These are phyloP conservation scores for Apiospora arundinis DNA, from an alignment of 2,329 filamentous ascomycete species.

Conservation along the genomic window DNA sequence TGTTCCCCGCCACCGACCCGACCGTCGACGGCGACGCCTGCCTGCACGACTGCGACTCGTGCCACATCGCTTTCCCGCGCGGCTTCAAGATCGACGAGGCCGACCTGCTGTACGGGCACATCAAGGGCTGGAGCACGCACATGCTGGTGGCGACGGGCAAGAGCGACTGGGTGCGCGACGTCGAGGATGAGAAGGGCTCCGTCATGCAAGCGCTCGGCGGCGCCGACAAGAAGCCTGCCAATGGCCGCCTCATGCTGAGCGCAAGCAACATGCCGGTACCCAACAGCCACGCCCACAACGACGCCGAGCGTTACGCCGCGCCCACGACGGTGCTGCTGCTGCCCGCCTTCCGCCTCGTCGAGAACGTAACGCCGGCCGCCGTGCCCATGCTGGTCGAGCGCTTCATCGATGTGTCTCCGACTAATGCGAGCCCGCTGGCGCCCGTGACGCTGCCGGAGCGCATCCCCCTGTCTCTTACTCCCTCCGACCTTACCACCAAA, in stretches of 20 bases:
- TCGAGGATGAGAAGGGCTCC: constrained; percentile 85
- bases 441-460: constrained; percentile 45
- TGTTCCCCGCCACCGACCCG: constrained; percentile 81
- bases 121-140: constrained; percentile 90
- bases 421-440: constrained; percentile 70
- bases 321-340: constrained; percentile 85
- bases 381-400: constrained; percentile 74
- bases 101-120: constrained; percentile 82
- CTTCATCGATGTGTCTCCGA: constrained; percentile 75
- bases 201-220: constrained; percentile 78
- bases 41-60: constrained; percentile 82
- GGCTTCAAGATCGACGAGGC: constrained; percentile 75
- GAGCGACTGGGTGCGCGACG: constrained; percentile 90
- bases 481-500: neutral
- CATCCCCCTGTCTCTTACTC: constrained; percentile 32
- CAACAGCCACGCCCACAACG: constrained; percentile 65
- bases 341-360: constrained; percentile 81
- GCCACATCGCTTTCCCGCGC: constrained; percentile 77
- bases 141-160: constrained; percentile 94
- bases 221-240: constrained; percentile 57
- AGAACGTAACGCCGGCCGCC: constrained; percentile 79
- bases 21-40: constrained; percentile 87
- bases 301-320: constrained; percentile 65
- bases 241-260: constrained; percentile 85
- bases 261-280: constrained; percentile 91